A percentile compares a stretch with the other conserved stretches of the same genome.
These are phyloP conservation scores for Paramecium primaurelia DNA, from an alignment of 73 alveolate genomes.

Conservation along the genomic window DNA sequence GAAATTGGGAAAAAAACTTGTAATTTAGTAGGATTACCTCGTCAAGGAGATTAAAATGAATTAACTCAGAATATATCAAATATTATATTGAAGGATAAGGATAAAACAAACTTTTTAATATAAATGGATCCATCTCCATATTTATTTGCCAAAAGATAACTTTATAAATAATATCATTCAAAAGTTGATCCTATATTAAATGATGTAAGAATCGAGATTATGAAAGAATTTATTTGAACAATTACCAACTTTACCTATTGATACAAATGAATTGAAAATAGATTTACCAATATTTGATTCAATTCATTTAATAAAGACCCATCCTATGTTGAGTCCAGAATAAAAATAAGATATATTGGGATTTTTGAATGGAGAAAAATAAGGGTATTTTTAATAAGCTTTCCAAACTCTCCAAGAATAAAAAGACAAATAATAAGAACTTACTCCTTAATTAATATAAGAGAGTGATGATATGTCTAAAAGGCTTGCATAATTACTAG, in stretches of 20 bases:
- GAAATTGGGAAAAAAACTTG: not conserved
- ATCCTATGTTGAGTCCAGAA: not conserved
- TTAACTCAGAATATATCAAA: not conserved
- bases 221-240: not conserved
- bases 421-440: not conserved
- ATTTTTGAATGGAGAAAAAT: not conserved
- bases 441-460: not conserved
- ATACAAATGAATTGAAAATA: not conserved
- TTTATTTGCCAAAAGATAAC: slow-evolving; percentile 7
- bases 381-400: not conserved
- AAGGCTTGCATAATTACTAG: not conserved
- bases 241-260: slow-evolving; percentile 6
- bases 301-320: not conserved
- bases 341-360: not conserved
- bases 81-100: not conserved
- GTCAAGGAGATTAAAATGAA: not conserved
- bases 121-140: slow-evolving; percentile 38
- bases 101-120: not conserved
- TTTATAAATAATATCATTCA: slow-evolving; percentile 31
- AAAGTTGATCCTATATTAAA: not conserved
- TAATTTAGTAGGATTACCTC: not conserved
- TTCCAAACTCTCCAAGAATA: not conserved
- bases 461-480: not conserved
- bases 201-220: not conserved
- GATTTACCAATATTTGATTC: slow-evolving; percentile 15